phyloP scores from a whole-genome alignment of 176 grass and related monocot genomes.

The Aegilops bicornis region DNA sequence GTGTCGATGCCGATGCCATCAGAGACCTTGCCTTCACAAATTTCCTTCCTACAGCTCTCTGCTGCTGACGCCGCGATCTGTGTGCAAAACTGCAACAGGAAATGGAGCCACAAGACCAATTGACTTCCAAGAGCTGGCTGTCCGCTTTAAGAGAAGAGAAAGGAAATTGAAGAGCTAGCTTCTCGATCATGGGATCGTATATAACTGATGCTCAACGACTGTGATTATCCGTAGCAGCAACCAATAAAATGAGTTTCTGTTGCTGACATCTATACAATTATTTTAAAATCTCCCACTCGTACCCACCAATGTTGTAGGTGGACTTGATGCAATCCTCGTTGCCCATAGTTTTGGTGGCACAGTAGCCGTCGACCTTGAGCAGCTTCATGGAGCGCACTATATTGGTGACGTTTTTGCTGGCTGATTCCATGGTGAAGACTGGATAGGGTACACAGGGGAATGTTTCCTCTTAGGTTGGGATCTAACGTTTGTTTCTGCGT shows the following conservation, averaged over 20 bases:
- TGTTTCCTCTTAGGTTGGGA: too few species aligned
- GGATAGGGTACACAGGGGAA: neutral
- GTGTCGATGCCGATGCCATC: neutral
- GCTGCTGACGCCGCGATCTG: neutral
- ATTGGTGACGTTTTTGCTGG: neutral
- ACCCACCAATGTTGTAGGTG: neutral
- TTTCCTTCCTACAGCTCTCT: neutral
- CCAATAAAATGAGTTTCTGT: neutral
- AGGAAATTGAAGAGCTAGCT: neutral
- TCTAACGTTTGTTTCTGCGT: too few species aligned
- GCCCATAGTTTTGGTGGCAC: neutral
- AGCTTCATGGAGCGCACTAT: neutral
- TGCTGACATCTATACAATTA: neutral
- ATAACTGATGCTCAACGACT: neutral
- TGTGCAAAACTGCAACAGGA: neutral
- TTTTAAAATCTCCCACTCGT: neutral
- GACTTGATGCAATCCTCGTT: neutral
- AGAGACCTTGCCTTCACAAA: constrained; percentile 1
- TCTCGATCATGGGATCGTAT: neutral
- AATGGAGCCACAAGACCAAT: neutral
- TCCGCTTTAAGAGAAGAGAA: neutral
- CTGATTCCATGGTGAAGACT: neutral
- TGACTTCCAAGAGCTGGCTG: neutral
- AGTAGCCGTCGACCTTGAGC: neutral
- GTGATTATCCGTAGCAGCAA: neutral